Conservation (phyloP, 2,329 filamentous ascomycete species). For the Monosporascus sp. region DNA sequence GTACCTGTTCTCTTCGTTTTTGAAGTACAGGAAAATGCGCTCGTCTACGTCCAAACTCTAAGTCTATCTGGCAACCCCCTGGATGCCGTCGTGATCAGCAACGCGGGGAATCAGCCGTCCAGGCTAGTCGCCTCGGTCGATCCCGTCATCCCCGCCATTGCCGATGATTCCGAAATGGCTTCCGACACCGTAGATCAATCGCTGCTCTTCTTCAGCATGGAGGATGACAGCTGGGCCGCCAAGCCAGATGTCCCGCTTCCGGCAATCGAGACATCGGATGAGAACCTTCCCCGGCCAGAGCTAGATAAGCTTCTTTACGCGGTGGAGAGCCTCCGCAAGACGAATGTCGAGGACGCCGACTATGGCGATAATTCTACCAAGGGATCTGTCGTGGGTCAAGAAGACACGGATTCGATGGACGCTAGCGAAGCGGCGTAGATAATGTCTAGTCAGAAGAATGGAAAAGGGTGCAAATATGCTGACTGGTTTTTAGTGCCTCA, state of each 20-base stretch:
- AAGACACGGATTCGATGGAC: background rate
- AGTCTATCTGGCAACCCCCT: conserved; percentile 61
- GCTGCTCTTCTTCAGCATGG: conserved; percentile 17
- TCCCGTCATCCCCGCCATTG: conserved; percentile 16
- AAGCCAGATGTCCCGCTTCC: conserved; percentile 3
- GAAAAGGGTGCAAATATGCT: background rate
- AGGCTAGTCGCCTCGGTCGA: conserved; percentile 38
- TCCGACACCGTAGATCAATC: background rate
- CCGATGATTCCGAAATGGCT: conserved; percentile 6
- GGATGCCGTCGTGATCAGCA: conserved; percentile 34
- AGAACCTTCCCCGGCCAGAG: conserved; percentile 18
- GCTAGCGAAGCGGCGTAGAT: background rate
- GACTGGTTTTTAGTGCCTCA: background rate
- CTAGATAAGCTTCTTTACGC: conserved; percentile 24
- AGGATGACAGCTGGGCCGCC: conserved; percentile 12
- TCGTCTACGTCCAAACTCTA: conserved; percentile 47
- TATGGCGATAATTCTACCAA: conserved; percentile 6
- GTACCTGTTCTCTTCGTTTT: conserved; percentile 63
- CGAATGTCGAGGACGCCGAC: conserved; percentile 16
- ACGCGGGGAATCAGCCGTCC: conserved; percentile 9
- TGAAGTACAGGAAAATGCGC: conserved; percentile 44
- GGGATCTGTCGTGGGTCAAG: background rate
- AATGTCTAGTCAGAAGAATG: background rate
- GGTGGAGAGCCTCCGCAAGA: conserved; percentile 27
- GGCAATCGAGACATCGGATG: conserved; percentile 2